phyloP scores from a whole-genome alignment of 164 flowering plant species.

The Vitis riparia region DNA sequence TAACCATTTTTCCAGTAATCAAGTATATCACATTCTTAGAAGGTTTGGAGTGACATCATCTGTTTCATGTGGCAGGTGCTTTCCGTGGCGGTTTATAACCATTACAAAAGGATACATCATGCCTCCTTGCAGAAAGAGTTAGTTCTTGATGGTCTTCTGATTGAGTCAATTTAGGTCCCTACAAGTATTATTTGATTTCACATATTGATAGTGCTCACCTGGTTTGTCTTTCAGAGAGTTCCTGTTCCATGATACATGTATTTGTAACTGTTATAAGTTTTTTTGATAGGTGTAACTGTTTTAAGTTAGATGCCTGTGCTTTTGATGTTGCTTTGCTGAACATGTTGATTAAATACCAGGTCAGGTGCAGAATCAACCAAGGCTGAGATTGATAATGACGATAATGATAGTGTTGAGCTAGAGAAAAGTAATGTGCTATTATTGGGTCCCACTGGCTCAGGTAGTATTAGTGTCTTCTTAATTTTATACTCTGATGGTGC shows the following conservation, averaged over 20 bases:
- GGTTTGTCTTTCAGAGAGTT: too few relatives aligned
- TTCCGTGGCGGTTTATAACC: conserved; percentile 51
- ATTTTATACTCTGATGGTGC: neutral
- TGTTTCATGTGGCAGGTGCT: conserved; percentile 29
- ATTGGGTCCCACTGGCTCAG: conserved; percentile 54
- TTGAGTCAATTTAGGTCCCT: neutral
- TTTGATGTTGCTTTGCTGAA: neutral
- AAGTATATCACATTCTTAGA: too few relatives aligned
- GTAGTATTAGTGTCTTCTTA: conserved; percentile 11
- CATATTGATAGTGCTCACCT: neutral
- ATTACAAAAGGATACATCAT: conserved; percentile 43
- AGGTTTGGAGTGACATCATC: too few relatives aligned
- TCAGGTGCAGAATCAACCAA: conserved; percentile 8
- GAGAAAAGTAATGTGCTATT: conserved; percentile 52
- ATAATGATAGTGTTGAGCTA: conserved; percentile 31
- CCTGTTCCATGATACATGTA: neutral
- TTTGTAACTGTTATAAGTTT: neutral
- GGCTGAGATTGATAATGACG: conserved; percentile 19
- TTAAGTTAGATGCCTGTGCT: neutral
- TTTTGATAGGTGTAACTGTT: neutral
- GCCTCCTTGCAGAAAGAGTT: conserved; percentile 30
- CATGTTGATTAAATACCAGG: conserved; percentile 19
- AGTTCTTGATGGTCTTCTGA: conserved; percentile 13
- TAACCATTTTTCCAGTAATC: too few relatives aligned
- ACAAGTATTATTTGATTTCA: neutral